Percentiles rank a stretch among this genome's conserved stretches.
phyloP scores from a whole-genome alignment of 768 basidiomycete genomes.

The Leccinum barrowsii region DNA sequence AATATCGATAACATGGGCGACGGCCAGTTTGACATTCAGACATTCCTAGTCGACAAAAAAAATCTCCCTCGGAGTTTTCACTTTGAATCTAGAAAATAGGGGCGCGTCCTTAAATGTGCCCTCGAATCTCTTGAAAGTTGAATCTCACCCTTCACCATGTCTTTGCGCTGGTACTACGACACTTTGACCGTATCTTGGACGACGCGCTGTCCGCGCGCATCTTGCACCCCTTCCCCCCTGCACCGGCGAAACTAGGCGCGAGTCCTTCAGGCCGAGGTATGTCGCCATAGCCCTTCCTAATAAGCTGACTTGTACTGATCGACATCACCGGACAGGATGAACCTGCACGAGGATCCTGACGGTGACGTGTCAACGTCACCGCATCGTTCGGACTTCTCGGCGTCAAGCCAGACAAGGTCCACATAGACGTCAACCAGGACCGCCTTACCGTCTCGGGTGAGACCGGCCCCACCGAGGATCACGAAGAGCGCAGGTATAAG shows the following conservation, averaged over 20 bases:
- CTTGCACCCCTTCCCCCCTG: constrained; percentile 9
- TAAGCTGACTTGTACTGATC: too few species aligned
- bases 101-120: neutral
- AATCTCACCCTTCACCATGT: constrained; percentile 16
- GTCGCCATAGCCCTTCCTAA: too few species aligned
- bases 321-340: too few species aligned
- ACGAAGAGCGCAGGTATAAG: constrained; percentile 28
- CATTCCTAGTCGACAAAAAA: too few species aligned
- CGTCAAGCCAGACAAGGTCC: constrained; percentile 40
- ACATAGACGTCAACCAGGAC: constrained; percentile 49
- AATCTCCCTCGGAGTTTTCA: neutral
- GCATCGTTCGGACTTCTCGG: too few species aligned
- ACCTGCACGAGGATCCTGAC: too few species aligned
- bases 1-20: neutral
- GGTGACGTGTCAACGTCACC: too few species aligned
- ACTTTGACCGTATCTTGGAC: constrained; percentile 44
- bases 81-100: neutral
- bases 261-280: constrained; percentile 21
- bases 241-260: constrained; percentile 12
- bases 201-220: constrained; percentile 32
- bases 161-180: constrained; percentile 33
- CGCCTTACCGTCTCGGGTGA: constrained; percentile 52
- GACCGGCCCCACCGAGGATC: constrained; percentile 28
- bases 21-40: neutral
- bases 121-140: neutral